Percentiles rank a stretch among this genome's conserved stretches.
Conservation (phyloP, 2,329 filamentous ascomycete species). For the Helotiales sp. region DNA sequence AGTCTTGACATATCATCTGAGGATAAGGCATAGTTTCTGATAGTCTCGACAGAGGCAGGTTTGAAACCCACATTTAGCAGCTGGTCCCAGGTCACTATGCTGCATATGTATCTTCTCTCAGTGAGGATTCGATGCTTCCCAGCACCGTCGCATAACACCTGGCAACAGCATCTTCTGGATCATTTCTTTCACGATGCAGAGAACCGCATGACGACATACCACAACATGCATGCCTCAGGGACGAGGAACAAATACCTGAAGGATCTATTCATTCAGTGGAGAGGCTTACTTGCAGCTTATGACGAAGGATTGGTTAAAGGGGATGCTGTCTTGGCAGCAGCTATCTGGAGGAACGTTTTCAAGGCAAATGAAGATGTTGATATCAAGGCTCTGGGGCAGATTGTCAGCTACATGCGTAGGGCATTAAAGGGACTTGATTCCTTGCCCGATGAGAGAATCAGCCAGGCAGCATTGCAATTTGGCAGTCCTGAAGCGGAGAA, state of each 20-base stretch:
- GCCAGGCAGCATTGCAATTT: constrained; percentile 55
- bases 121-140: constrained; percentile 78
- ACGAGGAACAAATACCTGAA: constrained; percentile 74
- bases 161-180: constrained; percentile 90
- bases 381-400: constrained; percentile 61
- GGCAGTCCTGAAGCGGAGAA: constrained; percentile 49
- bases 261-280: constrained; percentile 92
- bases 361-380: constrained; percentile 71
- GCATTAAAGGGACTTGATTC: constrained; percentile 59
- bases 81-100: constrained; percentile 94
- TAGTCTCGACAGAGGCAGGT: constrained; percentile 63
- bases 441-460: constrained; percentile 57
- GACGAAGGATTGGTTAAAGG: constrained; percentile 80
- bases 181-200: constrained; percentile 94
- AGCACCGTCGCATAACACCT: constrained; percentile 69
- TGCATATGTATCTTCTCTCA: constrained; percentile 92
- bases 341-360: constrained; percentile 93
- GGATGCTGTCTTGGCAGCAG: constrained; percentile 77
- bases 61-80: constrained; percentile 89
- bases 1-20: constrained; percentile 37
- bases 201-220: constrained; percentile 79
- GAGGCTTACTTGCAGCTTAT: constrained; percentile 82
- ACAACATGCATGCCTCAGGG: constrained; percentile 67
- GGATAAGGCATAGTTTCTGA: constrained; percentile 12
- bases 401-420: constrained; percentile 67